A percentile compares a stretch with the other conserved stretches of the same genome.
Conservation (phyloP, 352 stramenopile species). For the Phytophthora pluvialis region DNA sequence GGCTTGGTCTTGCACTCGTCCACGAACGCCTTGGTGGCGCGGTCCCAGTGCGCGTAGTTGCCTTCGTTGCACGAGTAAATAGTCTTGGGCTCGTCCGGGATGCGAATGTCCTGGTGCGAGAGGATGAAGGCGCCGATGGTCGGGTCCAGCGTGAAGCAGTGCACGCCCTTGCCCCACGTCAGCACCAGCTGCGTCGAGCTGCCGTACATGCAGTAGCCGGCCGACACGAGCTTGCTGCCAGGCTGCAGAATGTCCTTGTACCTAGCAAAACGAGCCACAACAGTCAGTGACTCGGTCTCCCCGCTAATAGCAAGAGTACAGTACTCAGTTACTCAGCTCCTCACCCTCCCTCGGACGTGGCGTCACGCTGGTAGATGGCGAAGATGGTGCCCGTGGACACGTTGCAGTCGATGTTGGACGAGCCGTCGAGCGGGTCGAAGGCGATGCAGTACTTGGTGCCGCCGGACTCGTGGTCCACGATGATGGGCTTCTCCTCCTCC, state of each 20-base stretch:
- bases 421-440: conserved; percentile 98
- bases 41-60: conserved; percentile 96
- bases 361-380: conserved; percentile 94
- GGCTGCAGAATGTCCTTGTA: conserved; percentile 95
- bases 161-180: conserved; percentile 94
- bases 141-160: conserved; percentile 98
- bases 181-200: conserved; percentile 98
- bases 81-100: conserved; percentile 92
- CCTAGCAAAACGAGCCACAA: conserved; percentile 22
- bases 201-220: conserved; percentile 99
- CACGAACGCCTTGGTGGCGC: conserved; percentile 90
- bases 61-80: conserved; percentile 99
- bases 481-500: conserved; percentile 98
- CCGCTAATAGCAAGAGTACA: not conserved
- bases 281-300: conserved; percentile 7
- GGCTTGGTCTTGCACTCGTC: conserved; percentile 86
- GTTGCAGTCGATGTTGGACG: conserved; percentile 99
- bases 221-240: conserved; percentile 94
- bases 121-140: conserved; percentile 99
- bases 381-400: conserved; percentile 99
- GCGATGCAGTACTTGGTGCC: conserved; percentile 96
- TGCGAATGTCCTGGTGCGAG: conserved; percentile 94
- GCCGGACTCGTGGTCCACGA: conserved; percentile 75
- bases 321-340: conserved; percentile 18
- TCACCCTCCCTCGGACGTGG: conserved; percentile 50